Base-by-base conservation (phyloP, 2,329 filamentous ascomycete genomes). In the Fusarium aywerte region DNA sequence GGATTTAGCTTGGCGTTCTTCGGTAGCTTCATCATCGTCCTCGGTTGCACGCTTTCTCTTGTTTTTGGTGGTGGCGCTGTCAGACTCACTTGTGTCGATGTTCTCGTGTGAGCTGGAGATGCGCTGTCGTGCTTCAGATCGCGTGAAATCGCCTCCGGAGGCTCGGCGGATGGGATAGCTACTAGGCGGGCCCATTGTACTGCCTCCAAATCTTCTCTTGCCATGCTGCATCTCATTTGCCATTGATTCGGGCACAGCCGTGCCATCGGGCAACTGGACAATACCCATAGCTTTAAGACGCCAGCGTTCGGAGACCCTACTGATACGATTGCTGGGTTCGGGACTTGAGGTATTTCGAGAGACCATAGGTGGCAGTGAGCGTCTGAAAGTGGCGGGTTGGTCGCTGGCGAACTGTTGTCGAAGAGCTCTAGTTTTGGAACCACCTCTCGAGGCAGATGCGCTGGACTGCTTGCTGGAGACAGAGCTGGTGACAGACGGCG, bases 221-320 rank as follows among this genome's bases (percentile, higher is more conserved):
- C 80, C 77, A 53, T 77, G 75, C 38, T 80, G 72, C 68, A 83
- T 80, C 25, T 84, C 80, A 33, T 80, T 69, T 13, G 82, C 83
- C 38, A 87, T 76, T 4, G 79, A 78, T 63, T 87, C 84, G 7
- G 84, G 85, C 4, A 86, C 69, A 62, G 83, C 84, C 45, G 83
- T 80, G n/a, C 85, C 81, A 62, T 87, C 81, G 6, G 82, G 80
- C 80, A 85, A 81, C 62, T 81, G 82, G 4, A 85, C 82, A 18
- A 87, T 79, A 11, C 81, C 82, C 81, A 83, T 83, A 39, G 81
- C 81, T 50, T 83, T 83, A 58, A 84, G 75, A 7, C 77, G 75
- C 82, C 82, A 84, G 36, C 80, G 76, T 51, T 81, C 79, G 8
- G 81, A 82, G 8, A 78, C 78, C 49, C 74, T 80, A 69, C 79